Conservation (phyloP, 768 basidiomycete genomes). For the Xerocomus spinulosus region DNA sequence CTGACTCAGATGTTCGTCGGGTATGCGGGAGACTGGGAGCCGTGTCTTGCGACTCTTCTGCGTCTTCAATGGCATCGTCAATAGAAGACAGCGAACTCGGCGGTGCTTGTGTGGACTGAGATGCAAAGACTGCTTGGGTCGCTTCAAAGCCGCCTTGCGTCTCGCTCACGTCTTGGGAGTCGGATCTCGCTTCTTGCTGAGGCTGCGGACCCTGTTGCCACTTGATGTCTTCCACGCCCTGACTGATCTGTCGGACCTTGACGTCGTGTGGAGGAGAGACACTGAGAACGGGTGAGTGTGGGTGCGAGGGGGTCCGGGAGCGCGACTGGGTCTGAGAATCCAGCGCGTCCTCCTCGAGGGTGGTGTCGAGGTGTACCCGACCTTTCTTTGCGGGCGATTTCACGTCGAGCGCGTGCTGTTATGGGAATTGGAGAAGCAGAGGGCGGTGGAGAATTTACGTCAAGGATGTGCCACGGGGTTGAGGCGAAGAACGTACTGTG, state of each 20-base stretch:
- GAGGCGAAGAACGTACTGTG: slow-evolving; percentile 30
- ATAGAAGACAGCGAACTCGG: slow-evolving; percentile 16
- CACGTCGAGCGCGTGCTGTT: slow-evolving; percentile 34
- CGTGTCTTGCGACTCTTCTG: slow-evolving; percentile 28
- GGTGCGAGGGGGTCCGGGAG: slow-evolving; percentile 29
- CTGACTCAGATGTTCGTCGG: slow-evolving; percentile 39
- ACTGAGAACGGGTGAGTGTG: slow-evolving; percentile 30
- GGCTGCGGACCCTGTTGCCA: slow-evolving; percentile 47
- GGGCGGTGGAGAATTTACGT: slow-evolving; percentile 25
- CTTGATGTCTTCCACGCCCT: slow-evolving; percentile 72
- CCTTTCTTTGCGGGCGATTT: slow-evolving; percentile 78
- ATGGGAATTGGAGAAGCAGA: slow-evolving; percentile 15
- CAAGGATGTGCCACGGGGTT: slow-evolving; percentile 16
- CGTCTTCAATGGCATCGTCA: slow-evolving; percentile 25
- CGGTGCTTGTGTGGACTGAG: slow-evolving; percentile 8
- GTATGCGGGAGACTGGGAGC: slow-evolving; percentile 22
- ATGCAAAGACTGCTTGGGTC: slow-evolving; percentile 12
- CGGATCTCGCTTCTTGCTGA: slow-evolving; percentile 9
- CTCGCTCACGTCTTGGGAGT: slow-evolving; percentile 6
- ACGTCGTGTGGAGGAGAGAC: slow-evolving; percentile 74
- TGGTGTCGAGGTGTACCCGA: slow-evolving; percentile 54
- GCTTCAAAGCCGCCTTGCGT: slow-evolving; percentile 8
- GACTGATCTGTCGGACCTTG: slow-evolving; percentile 76
- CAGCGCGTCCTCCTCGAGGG: slow-evolving; percentile 52
- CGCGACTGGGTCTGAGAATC: slow-evolving; percentile 43